These are phyloP conservation scores for Bruguiera gymnorhiza DNA, from an alignment of 345 rosid species.

Conservation along the genomic window DNA sequence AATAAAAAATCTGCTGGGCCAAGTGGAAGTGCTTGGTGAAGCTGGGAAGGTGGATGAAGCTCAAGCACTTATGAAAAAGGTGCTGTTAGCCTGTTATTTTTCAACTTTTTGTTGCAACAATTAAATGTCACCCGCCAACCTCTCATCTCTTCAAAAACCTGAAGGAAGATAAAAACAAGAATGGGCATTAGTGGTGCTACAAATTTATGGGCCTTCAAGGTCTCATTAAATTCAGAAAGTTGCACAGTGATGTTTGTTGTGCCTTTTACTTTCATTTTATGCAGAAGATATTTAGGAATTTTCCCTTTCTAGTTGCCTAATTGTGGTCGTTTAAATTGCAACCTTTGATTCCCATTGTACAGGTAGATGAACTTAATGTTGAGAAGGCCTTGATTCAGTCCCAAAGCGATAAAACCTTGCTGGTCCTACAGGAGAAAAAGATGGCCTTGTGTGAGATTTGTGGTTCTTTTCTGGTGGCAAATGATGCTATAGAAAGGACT, in stretches of 20 bases:
- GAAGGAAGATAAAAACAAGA: too few species aligned
- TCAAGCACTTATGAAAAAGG: conserved; percentile 99
- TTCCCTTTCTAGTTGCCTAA: not conserved
- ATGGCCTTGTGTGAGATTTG: conserved; percentile 95
- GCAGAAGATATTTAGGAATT: too few species aligned
- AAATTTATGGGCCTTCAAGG: too few species aligned
- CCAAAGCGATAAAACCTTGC: conserved; percentile 64
- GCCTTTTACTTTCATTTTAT: too few species aligned
- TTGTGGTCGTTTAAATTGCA: not conserved
- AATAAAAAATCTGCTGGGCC: conserved; percentile 85
- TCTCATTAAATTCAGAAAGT: too few species aligned
- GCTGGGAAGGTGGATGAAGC: conserved; percentile 99
- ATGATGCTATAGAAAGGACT: conserved; percentile 94
- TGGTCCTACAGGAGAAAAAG: conserved; percentile 92
- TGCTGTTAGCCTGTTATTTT: conserved; percentile 16
- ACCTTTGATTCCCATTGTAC: conserved; percentile 15
- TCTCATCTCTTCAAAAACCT: too few species aligned
- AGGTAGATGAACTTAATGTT: conserved; percentile 81
- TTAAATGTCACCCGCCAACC: too few species aligned
- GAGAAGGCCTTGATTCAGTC: conserved; percentile 77
- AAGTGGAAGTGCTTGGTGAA: conserved; percentile 96
- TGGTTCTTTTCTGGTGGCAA: conserved; percentile 96
- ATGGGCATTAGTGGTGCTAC: too few species aligned
- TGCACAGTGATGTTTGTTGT: too few species aligned
- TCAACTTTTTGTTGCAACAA: too few species aligned